Conservation (phyloP, 179 eudicot genomes). For the Monotropa hypopitys region DNA sequence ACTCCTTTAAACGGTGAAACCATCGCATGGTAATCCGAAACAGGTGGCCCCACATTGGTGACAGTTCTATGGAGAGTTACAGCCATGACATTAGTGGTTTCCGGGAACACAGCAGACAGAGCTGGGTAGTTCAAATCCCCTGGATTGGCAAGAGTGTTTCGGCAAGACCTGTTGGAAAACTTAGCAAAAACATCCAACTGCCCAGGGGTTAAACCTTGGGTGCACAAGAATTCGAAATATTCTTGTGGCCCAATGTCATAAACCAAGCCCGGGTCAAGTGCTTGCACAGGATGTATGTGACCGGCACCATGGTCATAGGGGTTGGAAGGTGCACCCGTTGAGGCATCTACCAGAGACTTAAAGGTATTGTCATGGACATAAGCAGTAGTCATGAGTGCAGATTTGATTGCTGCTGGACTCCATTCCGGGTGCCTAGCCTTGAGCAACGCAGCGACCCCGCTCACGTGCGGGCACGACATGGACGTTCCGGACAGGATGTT, state of each 20-base stretch:
- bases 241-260: constrained; percentile 59
- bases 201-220: constrained; percentile 32
- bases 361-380: constrained; percentile 43
- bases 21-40: constrained; percentile 49
- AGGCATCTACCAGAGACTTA: constrained; percentile 43
- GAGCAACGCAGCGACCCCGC: constrained; percentile 74
- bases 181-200: constrained; percentile 49
- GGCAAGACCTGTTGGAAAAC: constrained; percentile 33
- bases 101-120: constrained; percentile 44
- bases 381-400: constrained; percentile 87
- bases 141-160: constrained; percentile 18
- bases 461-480: constrained; percentile 92
- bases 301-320: constrained; percentile 80
- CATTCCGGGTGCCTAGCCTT: constrained; percentile 65
- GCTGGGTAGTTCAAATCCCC: constrained; percentile 83
- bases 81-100: constrained; percentile 17
- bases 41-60: constrained; percentile 57
- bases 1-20: constrained; percentile 55
- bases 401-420: constrained; percentile 76
- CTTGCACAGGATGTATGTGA: constrained; percentile 57
- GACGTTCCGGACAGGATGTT: constrained; percentile 86
- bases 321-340: constrained; percentile 30
- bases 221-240: constrained; percentile 68
- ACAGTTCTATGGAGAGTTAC: constrained; percentile 51
- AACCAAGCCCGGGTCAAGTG: constrained; percentile 66